These are phyloP conservation scores for Coniosporium tulheliwenetii DNA, from an alignment of 2,329 filamentous ascomycete species.

Conservation along the genomic window DNA sequence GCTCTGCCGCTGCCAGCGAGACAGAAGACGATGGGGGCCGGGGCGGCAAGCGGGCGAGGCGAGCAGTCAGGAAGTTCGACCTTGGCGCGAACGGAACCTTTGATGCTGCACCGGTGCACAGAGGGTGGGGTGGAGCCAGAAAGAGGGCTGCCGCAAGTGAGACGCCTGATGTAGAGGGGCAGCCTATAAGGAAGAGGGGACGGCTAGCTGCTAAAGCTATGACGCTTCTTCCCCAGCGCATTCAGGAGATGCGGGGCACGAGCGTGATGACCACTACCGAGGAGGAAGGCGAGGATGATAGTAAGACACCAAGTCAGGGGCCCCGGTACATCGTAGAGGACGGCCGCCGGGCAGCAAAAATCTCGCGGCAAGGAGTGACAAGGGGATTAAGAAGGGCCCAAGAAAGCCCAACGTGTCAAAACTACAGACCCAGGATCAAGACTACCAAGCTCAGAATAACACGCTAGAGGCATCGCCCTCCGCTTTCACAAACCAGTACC, in stretches of 20 bases:
- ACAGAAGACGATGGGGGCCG: constrained; percentile 15
- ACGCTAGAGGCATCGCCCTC: neutral
- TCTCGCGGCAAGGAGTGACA: constrained; percentile 26
- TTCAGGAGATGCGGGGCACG: constrained; percentile 29
- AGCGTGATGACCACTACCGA: constrained; percentile 12
- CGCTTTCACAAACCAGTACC: too few species aligned
- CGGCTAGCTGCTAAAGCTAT: constrained; percentile 5
- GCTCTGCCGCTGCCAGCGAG: constrained; percentile 19
- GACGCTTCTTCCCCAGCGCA: constrained; percentile 19
- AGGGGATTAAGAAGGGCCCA: constrained; percentile 33
- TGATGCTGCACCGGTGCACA: too few species aligned
- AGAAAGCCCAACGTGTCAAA: constrained; percentile 12
- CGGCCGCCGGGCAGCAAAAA: constrained; percentile 31
- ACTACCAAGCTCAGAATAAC: neutral
- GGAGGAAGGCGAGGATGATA: constrained; percentile 13
- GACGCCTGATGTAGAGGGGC: constrained; percentile 4
- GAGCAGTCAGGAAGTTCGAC: constrained; percentile 18
- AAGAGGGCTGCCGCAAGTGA: constrained; percentile 1
- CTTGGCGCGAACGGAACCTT: constrained; percentile 7
- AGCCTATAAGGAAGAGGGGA: constrained; percentile 2
- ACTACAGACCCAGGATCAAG: neutral
- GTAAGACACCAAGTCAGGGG: constrained; percentile 10
- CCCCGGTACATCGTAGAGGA: constrained; percentile 13
- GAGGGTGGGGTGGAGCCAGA: too few species aligned
- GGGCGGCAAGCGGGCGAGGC: constrained; percentile 16